Evolutionary conservation across 768 basidiomycete species (phyloP).

Genomic region (Amyloporia xantha): DNA sequence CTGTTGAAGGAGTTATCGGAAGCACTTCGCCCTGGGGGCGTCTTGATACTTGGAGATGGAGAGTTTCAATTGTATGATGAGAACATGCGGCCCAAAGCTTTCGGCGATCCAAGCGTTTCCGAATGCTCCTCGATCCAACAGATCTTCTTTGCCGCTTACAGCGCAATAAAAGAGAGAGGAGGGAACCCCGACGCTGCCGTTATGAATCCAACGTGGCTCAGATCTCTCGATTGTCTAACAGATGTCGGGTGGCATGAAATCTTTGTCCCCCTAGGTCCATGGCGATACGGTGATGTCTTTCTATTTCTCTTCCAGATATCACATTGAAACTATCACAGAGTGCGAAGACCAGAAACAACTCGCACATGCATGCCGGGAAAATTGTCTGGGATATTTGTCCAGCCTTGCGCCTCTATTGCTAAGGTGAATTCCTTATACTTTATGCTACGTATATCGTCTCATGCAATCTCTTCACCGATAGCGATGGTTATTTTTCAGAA

Average conservation of each 20-base stretch:
- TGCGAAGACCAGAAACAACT: slow-evolving; percentile 18
- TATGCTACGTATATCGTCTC: no score
- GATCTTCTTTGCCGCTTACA: slow-evolving; percentile 26
- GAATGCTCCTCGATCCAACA: slow-evolving; percentile 22
- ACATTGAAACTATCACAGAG: slow-evolving; percentile 10
- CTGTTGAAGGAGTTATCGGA: slow-evolving; percentile 22
- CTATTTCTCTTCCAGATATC: neutral
- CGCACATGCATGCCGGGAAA: slow-evolving; percentile 23
- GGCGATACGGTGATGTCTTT: no score
- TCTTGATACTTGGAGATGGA: slow-evolving; percentile 25
- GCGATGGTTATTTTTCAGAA: no score
- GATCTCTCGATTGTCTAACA: slow-evolving; percentile 18
- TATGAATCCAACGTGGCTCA: slow-evolving; percentile 24
- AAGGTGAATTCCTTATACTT: no score
- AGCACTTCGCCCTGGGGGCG: slow-evolving; percentile 24
- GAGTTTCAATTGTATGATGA: slow-evolving; percentile 29
- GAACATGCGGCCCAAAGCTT: slow-evolving; percentile 18
- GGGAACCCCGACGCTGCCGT: slow-evolving; percentile 20
- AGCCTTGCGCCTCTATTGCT: slow-evolving; percentile 23
- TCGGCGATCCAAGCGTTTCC: slow-evolving; percentile 14
- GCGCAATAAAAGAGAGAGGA: slow-evolving; percentile 25
- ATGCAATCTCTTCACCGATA: no score
- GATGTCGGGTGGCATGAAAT: slow-evolving; percentile 25
- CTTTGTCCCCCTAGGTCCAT: slow-evolving; percentile 27
- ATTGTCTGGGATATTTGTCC: slow-evolving; percentile 20